Percentiles rank a stretch among this genome's conserved stretches.
These are phyloP conservation scores for Bifiguratus adelaidae DNA, from an alignment of 192 early-diverging fungal genomes.

Conservation along the genomic window DNA sequence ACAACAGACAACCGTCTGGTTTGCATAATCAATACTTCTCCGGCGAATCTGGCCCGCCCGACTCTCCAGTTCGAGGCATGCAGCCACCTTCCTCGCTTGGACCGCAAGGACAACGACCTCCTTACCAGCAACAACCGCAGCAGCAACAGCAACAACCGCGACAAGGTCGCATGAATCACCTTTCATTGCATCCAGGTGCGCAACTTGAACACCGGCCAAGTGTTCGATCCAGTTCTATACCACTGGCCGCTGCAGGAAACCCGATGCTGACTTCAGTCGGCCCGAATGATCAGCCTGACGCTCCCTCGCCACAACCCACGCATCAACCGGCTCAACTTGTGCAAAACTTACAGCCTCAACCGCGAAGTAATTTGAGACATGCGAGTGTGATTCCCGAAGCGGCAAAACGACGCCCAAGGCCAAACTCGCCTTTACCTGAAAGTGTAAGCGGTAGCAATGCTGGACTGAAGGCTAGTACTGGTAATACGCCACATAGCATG, in stretches of 20 bases:
- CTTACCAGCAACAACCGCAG: conserved; percentile 9
- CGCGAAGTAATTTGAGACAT: not conserved
- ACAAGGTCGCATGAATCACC: conserved; percentile 3
- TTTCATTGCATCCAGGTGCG: not conserved
- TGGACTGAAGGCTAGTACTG: no score
- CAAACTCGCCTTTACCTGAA: conserved; percentile 9
- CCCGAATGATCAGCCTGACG: not conserved
- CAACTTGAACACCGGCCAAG: not conserved
- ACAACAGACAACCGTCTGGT: no score
- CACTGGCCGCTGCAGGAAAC: not conserved
- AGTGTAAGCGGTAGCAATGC: not conserved
- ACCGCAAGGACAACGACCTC: not conserved
- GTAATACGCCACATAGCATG: no score
- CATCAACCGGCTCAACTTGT: no score
- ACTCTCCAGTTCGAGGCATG: no score
- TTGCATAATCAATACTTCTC: no score
- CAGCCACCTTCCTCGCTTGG: not conserved
- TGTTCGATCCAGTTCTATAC: not conserved
- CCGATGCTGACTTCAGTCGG: not conserved
- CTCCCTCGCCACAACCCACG: no score
- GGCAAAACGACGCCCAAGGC: conserved; percentile 8
- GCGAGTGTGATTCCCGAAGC: conserved; percentile 12
- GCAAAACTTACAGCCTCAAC: not conserved
- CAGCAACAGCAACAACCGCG: conserved; percentile 14
- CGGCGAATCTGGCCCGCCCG: no score